Evolutionary conservation across 345 rosid genomes (phyloP), one percentile per base, ranked within the genome.

Genomic region (Camelina hispida): DNA sequence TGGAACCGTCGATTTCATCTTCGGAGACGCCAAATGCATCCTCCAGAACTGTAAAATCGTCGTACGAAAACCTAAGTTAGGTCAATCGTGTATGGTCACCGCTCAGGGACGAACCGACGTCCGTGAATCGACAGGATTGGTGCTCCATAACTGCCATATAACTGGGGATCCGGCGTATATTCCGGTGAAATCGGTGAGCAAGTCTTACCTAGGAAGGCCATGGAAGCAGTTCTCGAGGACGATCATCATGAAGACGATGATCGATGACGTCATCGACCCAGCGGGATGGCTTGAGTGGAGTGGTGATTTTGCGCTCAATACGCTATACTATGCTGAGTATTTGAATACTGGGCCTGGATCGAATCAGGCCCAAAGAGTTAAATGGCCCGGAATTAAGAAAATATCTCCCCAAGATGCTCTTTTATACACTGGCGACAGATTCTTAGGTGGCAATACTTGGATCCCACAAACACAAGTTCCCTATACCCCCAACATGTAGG

Each of bases 1-100:
- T 3, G 93, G 91, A n/a, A 90, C 97, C 62, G 80, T 90, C 4
- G 94, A 88, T 68, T 84, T 87, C 87, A 80, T 93, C 79, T 87
- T 87, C 62, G 94, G 96, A 0, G 85, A 89, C 28, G 84, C 94
- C 0, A 74, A 80, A 0, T 79, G 84, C 6, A 60, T 87, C 5
- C 83, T 91, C 70, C 97, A 93, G 23, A 88, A 88, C 79, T 87
- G 91, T 84, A 78, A 78, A 37, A 62, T 93, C 44, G 68, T 88
- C 12, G 72, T 91, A 3, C 67, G 87, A 55, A 87, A 85, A 54
- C 88, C 98, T 5, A 9, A 77, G 7, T 42, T 13, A 0, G 73
- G 66, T 40, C 97, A 89, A 34, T 56, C 63, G 32, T 87, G 87
- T 84, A 73, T 86, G 38, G 79, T 91, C 9, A 89, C 94, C 0